Conservation (phyloP, 225 moss, liverwort and hornwort genomes). For the Physcomitrium patens region DNA sequence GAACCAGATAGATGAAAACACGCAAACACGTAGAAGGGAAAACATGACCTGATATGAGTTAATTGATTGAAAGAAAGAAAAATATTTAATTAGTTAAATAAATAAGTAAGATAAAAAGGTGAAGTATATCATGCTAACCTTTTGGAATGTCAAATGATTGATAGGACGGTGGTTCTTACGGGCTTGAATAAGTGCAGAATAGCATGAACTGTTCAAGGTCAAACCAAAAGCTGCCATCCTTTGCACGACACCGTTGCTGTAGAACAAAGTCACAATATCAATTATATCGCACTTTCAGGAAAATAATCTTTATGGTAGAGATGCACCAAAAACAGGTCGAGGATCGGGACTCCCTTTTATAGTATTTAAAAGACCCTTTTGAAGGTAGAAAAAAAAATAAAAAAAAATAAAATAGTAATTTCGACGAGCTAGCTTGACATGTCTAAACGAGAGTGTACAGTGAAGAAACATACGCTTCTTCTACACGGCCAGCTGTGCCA, state of each 20-base stretch:
- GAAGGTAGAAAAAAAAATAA: not conserved
- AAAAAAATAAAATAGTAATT: not conserved
- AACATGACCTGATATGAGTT: not conserved
- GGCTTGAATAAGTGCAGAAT: slow-evolving; percentile 68
- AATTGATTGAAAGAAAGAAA: too few relatives aligned
- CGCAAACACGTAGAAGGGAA: not conserved
- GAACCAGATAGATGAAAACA: not conserved
- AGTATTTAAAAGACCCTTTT: not conserved
- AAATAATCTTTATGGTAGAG: not conserved
- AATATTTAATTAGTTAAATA: too few relatives aligned
- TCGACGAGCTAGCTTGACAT: slow-evolving; percentile 5
- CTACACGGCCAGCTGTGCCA: slow-evolving; percentile 74
- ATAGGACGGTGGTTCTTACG: slow-evolving; percentile 63
- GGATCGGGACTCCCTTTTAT: not conserved
- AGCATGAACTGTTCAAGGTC: slow-evolving; percentile 69
- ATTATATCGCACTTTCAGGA: too few relatives aligned
- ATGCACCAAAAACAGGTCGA: not conserved
- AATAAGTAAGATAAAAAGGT: not conserved
- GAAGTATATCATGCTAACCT: slow-evolving; percentile 46
- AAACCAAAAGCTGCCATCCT: slow-evolving; percentile 82
- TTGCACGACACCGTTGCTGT: slow-evolving; percentile 76
- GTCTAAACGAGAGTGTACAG: not conserved
- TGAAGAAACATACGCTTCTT: slow-evolving; percentile 66
- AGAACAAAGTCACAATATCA: slow-evolving; percentile 10
- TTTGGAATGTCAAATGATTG: slow-evolving; percentile 52